phyloP scores from a whole-genome alignment of 768 basidiomycete genomes.

The Gloeostereum incarnatum region DNA sequence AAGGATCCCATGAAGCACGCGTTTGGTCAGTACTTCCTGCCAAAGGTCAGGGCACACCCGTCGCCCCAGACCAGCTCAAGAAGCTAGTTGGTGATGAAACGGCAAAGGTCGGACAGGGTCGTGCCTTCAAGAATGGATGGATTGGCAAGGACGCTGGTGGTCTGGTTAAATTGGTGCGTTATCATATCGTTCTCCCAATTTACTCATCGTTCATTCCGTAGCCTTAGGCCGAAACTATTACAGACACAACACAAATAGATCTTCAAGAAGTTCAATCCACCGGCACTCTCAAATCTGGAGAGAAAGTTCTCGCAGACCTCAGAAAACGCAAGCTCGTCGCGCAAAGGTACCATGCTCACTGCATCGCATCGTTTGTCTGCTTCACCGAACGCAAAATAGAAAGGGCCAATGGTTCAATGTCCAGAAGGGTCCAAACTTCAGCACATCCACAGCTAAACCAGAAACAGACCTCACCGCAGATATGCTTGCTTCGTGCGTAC shows the following conservation, averaged over 20 bases:
- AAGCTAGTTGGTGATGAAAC: slow-evolving; percentile 75
- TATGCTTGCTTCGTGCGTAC: slow-evolving; percentile 81
- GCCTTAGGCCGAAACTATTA: slow-evolving; percentile 49
- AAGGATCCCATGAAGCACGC: slow-evolving; percentile 92
- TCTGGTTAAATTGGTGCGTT: slow-evolving; percentile 75
- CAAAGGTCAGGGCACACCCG: slow-evolving; percentile 59
- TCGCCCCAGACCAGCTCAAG: slow-evolving; percentile 63
- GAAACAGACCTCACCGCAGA: slow-evolving; percentile 96
- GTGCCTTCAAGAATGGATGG: slow-evolving; percentile 98
- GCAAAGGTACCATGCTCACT: slow-evolving; percentile 50
- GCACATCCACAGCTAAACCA: slow-evolving; percentile 83
- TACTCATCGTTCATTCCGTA: slow-evolving; percentile 5
- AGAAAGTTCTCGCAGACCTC: slow-evolving; percentile 78
- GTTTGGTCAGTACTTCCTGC: slow-evolving; percentile 81
- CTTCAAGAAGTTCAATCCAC: slow-evolving; percentile 64
- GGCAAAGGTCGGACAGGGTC: slow-evolving; percentile 88
- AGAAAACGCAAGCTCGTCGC: slow-evolving; percentile 84
- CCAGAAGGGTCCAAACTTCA: slow-evolving; percentile 77
- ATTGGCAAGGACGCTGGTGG: slow-evolving; percentile 85
- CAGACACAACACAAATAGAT: slow-evolving; percentile 69
- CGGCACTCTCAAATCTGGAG: slow-evolving; percentile 65
- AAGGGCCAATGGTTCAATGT: slow-evolving; percentile 96
- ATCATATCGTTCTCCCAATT: slow-evolving; percentile 1
- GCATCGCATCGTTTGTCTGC: not conserved
- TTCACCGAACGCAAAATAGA: slow-evolving; percentile 30